A percentile compares a stretch with the other conserved stretches of the same genome.
Conservation (phyloP, 2,329 filamentous ascomycete species). For the Exophiala spinifera region DNA sequence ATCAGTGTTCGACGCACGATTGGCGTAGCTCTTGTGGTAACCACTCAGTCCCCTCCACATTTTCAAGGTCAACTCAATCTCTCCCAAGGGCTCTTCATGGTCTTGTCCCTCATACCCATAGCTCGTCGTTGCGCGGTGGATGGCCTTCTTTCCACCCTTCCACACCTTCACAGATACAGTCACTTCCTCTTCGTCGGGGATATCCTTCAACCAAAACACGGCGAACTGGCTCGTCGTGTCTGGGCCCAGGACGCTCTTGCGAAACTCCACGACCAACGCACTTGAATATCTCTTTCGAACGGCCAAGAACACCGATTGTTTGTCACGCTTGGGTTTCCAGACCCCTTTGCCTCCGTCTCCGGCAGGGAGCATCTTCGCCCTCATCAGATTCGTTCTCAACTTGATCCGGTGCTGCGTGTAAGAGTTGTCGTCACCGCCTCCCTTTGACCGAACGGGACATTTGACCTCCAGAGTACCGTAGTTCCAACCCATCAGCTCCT, state of each 20-base stretch:
- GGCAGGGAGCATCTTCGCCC: conserved; percentile 64
- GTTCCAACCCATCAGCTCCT: conserved; percentile 64
- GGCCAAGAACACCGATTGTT: conserved; percentile 29
- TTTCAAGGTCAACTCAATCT: conserved; percentile 55
- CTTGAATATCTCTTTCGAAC: conserved; percentile 33
- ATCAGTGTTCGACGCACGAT: conserved; percentile 50
- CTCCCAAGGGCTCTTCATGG: conserved; percentile 58
- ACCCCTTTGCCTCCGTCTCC: conserved; percentile 61
- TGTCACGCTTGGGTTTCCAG: conserved; percentile 27
- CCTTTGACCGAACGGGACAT: conserved; percentile 48
- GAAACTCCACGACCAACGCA: conserved; percentile 32
- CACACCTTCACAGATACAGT: conserved; percentile 61
- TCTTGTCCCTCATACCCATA: conserved; percentile 48
- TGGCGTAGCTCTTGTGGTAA: conserved; percentile 56
- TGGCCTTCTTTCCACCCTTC: conserved; percentile 54
- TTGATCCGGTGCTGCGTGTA: conserved; percentile 57
- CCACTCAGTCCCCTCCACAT: conserved; percentile 62
- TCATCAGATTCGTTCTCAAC: conserved; percentile 56
- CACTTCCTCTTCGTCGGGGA: conserved; percentile 64
- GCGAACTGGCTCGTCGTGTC: conserved; percentile 33
- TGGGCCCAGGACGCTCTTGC: conserved; percentile 29
- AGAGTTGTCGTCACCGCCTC: conserved; percentile 43
- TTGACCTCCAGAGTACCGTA: conserved; percentile 67
- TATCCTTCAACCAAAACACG: conserved; percentile 49
- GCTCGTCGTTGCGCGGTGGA: conserved; percentile 38